Percentiles rank a stretch among this genome's conserved stretches.
phyloP scores from a whole-genome alignment of 768 basidiomycete genomes.

The Fomitopsis pulvina region DNA sequence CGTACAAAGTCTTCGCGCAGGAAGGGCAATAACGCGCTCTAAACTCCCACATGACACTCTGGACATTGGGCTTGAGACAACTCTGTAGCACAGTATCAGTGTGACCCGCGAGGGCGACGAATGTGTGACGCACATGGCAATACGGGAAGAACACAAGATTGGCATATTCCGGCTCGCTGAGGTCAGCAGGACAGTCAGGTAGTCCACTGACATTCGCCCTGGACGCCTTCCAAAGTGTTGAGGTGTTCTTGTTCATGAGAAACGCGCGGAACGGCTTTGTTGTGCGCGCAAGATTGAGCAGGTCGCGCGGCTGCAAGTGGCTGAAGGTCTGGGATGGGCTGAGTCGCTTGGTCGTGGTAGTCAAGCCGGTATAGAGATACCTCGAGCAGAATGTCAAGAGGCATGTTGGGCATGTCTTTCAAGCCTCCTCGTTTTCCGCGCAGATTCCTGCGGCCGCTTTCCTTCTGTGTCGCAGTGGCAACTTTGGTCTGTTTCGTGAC shows the following conservation, averaged over 20 bases:
- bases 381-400: constrained; percentile 10
- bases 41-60: constrained; percentile 9
- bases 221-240: constrained; percentile 8
- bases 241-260: constrained; percentile 8
- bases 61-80: constrained; percentile 8
- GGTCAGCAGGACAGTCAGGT: constrained; percentile 11
- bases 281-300: constrained; percentile 13
- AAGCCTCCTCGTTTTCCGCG: constrained; percentile 9
- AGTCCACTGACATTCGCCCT: constrained; percentile 7
- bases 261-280: constrained; percentile 10
- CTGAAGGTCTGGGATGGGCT: constrained; percentile 6
- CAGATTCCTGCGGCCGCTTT: not conserved
- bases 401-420: constrained; percentile 12
- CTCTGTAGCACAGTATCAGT: not conserved
- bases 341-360: not conserved
- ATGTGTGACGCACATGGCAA: constrained; percentile 10
- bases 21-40: constrained; percentile 9
- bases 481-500: too few species aligned
- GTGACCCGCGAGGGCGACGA: not conserved
- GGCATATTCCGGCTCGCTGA: constrained; percentile 14
- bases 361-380: not conserved
- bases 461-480: not conserved
- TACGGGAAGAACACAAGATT: constrained; percentile 12
- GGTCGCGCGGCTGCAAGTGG: constrained; percentile 10
- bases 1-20: constrained; percentile 6